phyloP scores from a whole-genome alignment of 208 protist species.

The Balamuthia mandrillaris region DNA sequence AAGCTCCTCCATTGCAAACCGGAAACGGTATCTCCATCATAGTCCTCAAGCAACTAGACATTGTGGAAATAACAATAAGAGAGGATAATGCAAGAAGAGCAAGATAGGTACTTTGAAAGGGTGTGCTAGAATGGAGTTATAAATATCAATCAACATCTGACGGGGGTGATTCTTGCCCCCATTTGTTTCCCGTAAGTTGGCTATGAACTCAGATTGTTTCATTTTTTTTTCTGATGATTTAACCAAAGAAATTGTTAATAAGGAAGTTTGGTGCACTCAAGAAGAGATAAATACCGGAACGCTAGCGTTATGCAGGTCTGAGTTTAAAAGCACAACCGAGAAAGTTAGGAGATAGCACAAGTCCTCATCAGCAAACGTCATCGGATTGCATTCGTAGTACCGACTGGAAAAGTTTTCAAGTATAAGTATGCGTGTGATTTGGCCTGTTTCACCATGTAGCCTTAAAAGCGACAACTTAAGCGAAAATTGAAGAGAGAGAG shows the following conservation, averaged over 20 bases:
- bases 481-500: too few relatives aligned
- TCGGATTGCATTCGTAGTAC: neutral
- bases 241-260: neutral
- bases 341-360: constrained; percentile 43
- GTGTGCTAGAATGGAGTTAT: constrained; percentile 26
- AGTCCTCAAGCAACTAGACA: too few relatives aligned
- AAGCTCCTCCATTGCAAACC: too few relatives aligned
- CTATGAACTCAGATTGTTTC: constrained; percentile 15
- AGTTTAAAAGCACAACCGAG: constrained; percentile 51
- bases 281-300: neutral
- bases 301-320: constrained; percentile 39
- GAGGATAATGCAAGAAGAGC: neutral
- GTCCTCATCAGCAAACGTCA: constrained; percentile 34
- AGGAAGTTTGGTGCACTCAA: neutral
- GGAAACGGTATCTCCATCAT: too few relatives aligned
- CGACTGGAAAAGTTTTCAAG: constrained; percentile 34
- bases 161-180: neutral
- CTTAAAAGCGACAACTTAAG: too few relatives aligned
- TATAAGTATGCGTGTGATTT: constrained; percentile 50
- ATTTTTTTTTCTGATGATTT: too few relatives aligned
- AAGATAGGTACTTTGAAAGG: neutral
- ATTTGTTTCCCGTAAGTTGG: neutral
- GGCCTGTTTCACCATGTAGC: constrained; percentile 52
- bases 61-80: neutral
- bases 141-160: constrained; percentile 17